Conservation (phyloP, 495 filamentous ascomycete genomes). For the Apodospora peruviana region DNA sequence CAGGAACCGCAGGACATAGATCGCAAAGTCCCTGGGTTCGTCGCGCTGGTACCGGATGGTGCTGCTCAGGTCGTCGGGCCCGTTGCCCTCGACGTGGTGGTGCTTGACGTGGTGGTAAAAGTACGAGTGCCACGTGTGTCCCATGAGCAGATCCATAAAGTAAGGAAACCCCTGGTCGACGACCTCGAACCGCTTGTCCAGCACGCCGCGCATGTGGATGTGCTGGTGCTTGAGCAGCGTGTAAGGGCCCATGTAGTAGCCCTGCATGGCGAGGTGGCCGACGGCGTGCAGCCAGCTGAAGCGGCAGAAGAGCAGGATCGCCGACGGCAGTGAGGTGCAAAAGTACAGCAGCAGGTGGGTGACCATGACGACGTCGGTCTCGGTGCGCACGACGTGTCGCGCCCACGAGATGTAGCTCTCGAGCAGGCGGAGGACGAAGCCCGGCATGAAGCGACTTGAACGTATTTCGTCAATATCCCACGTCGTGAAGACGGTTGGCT, state of each 20-base stretch:
- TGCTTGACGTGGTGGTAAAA: slow-evolving; percentile 83
- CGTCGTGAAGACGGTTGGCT: slow-evolving; percentile 35
- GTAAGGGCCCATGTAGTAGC: slow-evolving; percentile 63
- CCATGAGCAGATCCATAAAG: slow-evolving; percentile 66
- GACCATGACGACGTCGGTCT: slow-evolving; percentile 56
- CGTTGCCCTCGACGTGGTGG: slow-evolving; percentile 79
- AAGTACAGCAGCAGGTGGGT: slow-evolving; percentile 72
- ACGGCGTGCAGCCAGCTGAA: slow-evolving; percentile 64
- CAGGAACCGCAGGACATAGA: slow-evolving; percentile 67
- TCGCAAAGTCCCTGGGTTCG: slow-evolving; percentile 52
- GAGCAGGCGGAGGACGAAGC: slow-evolving; percentile 4
- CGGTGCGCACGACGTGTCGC: slow-evolving; percentile 19
- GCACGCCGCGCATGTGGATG: slow-evolving; percentile 69
- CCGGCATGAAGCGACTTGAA: neutral
- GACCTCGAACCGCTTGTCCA: slow-evolving; percentile 41
- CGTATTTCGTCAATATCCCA: slow-evolving; percentile 23
- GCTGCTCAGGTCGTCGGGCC: slow-evolving; percentile 66
- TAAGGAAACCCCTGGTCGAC: slow-evolving; percentile 67
- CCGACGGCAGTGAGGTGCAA: slow-evolving; percentile 61
- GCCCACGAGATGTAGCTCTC: slow-evolving; percentile 22
- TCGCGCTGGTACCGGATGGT: slow-evolving; percentile 76
- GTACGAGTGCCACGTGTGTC: slow-evolving; percentile 80
- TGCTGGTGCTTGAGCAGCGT: slow-evolving; percentile 80
- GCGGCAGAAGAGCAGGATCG: slow-evolving; percentile 53
- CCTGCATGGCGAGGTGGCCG: slow-evolving; percentile 55